Conservation (phyloP, 805 yeast genomes). For the Sungouiozyma ichnusensis region DNA sequence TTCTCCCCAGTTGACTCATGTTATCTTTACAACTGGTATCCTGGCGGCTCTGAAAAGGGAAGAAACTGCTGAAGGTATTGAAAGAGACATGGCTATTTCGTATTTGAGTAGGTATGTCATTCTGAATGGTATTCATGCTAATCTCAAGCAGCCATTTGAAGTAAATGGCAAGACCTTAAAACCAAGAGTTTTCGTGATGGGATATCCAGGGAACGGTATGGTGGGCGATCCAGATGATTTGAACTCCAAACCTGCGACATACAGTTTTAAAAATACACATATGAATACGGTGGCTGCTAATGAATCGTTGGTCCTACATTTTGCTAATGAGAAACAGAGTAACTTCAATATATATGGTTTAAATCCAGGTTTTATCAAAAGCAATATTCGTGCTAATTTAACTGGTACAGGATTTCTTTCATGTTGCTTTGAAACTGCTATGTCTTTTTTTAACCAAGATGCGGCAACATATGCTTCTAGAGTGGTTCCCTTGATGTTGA, state of each 20-base stretch:
- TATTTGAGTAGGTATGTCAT: conserved; percentile 30
- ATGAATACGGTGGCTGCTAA: conserved; percentile 36
- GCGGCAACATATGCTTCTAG: conserved; percentile 28
- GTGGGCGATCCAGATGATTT: conserved; percentile 29
- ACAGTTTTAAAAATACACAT: conserved; percentile 26
- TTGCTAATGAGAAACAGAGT: conserved; percentile 7
- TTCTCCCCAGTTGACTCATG: conserved; percentile 23
- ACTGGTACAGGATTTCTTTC: too few species aligned
- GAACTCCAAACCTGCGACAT: conserved; percentile 25
- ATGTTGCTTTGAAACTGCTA: conserved; percentile 14
- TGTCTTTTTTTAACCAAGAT: conserved; percentile 25
- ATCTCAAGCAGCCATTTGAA: conserved; percentile 7
- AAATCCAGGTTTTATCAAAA: conserved; percentile 33
- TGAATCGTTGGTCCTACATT: conserved; percentile 28
- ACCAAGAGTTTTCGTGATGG: conserved; percentile 33
- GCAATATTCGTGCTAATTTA: conserved; percentile 29
- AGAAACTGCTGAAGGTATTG: conserved; percentile 31
- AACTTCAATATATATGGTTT: conserved; percentile 28
- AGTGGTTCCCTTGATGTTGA: conserved; percentile 25
- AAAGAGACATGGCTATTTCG: conserved; percentile 32
- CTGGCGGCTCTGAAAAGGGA: conserved; percentile 26
- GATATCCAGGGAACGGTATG: conserved; percentile 30
- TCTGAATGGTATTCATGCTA: conserved; percentile 20
- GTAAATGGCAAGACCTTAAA: background rate
- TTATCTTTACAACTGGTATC: conserved; percentile 35